These are phyloP conservation scores for Trapa bicornis DNA, from an alignment of 345 rosid genomes.

Conservation along the genomic window DNA sequence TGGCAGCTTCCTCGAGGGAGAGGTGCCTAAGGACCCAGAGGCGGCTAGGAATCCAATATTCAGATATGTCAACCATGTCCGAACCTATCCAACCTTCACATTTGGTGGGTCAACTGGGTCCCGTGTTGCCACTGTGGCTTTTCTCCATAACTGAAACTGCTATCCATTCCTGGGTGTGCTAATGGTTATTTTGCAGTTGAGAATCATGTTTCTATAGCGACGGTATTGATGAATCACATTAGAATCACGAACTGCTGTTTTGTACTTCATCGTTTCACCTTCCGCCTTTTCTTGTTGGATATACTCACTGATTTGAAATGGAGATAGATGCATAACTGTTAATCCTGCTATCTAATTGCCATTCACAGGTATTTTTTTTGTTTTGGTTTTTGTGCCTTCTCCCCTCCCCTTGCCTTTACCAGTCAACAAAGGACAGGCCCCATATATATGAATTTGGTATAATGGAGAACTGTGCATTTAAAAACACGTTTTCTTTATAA, in stretches of 20 bases:
- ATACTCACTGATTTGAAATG: conserved; percentile 1
- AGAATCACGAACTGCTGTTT: not conserved
- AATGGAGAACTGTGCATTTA: too few species aligned
- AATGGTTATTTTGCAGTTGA: not conserved
- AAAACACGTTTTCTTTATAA: too few species aligned
- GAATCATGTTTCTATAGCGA: not conserved
- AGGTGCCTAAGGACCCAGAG: conserved; percentile 27
- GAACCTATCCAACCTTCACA: conserved; percentile 77
- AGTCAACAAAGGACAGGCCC: too few species aligned
- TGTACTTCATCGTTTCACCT: not conserved
- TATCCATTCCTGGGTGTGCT: not conserved
- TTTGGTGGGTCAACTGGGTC: conserved; percentile 83
- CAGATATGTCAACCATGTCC: conserved; percentile 62
- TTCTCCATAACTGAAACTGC: conserved; percentile 36
- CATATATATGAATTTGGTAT: too few species aligned
- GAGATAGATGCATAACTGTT: not conserved
- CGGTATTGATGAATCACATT: not conserved
- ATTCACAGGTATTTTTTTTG: too few species aligned
- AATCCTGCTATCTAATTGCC: too few species aligned
- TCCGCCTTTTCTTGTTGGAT: not conserved
- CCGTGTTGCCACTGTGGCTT: conserved; percentile 89
- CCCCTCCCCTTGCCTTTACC: too few species aligned
- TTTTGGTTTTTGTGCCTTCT: too few species aligned
- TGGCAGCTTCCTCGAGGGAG: conserved; percentile 21
- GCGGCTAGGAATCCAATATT: conserved; percentile 30